These are phyloP conservation scores for Lagerstroemia speciosa DNA, from an alignment of 345 rosid species.

Conservation along the genomic window DNA sequence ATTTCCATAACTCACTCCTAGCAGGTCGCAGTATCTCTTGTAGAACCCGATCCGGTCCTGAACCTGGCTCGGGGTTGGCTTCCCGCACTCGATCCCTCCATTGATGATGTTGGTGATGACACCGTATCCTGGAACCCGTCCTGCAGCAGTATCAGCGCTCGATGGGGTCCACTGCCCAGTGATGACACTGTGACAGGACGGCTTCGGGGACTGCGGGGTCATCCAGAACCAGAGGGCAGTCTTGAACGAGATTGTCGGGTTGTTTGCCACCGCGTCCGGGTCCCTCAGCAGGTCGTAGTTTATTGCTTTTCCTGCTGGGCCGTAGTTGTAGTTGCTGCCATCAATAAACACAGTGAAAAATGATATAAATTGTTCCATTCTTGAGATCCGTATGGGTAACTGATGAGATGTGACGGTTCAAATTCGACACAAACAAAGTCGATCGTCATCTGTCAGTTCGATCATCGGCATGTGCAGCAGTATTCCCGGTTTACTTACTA, in stretches of 20 bases:
- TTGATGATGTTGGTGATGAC: conserved; percentile 27
- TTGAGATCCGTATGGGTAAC: no score
- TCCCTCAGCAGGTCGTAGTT: conserved; percentile 5
- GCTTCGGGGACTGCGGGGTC: conserved; percentile 22
- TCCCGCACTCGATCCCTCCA: conserved; percentile 18
- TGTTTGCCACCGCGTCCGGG: conserved; percentile 18
- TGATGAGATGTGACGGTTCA: no score
- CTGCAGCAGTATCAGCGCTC: conserved; percentile 8
- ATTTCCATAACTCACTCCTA: conserved; percentile 11
- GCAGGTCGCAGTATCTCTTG: conserved; percentile 15
- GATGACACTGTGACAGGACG: conserved; percentile 23
- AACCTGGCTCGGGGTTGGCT: not conserved
- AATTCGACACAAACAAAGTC: not conserved
- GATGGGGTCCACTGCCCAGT: conserved; percentile 6
- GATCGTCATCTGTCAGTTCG: not conserved
- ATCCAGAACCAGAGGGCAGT: conserved; percentile 31
- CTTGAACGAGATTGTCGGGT: conserved; percentile 19
- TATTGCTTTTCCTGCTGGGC: conserved; percentile 19
- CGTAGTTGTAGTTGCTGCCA: conserved; percentile 29
- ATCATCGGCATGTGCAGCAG: no score
- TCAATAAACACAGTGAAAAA: no score
- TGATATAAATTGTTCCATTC: no score
- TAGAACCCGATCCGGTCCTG: conserved; percentile 21
- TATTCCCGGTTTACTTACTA: conserved; percentile 11
- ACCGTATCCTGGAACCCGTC: conserved; percentile 22